A percentile compares a stretch with the other conserved stretches of the same genome.
phyloP scores from a whole-genome alignment of 345 rosid genomes.

The Ricinus communis region DNA sequence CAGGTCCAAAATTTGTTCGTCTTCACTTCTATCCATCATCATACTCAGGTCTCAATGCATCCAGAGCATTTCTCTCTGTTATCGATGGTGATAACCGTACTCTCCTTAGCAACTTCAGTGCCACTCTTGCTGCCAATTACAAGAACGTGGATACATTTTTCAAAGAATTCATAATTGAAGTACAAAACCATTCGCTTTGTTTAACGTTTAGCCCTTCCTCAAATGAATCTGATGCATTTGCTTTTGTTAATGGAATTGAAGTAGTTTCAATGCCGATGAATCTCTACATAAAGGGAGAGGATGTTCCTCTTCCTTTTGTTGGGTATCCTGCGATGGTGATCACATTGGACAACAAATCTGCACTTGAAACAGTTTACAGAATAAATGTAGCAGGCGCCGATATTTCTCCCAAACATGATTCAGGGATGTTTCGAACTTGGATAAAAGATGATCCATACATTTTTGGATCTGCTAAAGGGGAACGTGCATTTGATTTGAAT shows the following conservation, averaged over 20 bases:
- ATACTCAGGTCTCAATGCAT: conserved; percentile 15
- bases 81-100: conserved; percentile 14
- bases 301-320: conserved; percentile 5
- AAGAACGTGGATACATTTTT: background rate
- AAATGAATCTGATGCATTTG: conserved; percentile 9
- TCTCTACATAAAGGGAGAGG: conserved; percentile 23
- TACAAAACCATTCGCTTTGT: background rate
- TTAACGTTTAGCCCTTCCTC: conserved; percentile 26
- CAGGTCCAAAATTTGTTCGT: conserved; percentile 28
- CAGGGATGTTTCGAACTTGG: conserved; percentile 23
- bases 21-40: conserved; percentile 31
- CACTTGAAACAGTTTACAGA: conserved; percentile 27
- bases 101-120: conserved; percentile 23
- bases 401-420: conserved; percentile 13
- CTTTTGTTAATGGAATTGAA: conserved; percentile 23
- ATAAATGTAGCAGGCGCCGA: conserved; percentile 17
- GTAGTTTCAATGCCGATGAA: conserved; percentile 27
- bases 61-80: conserved; percentile 20
- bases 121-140: conserved; percentile 16
- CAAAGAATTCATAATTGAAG: conserved; percentile 24
- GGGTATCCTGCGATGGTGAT: background rate
- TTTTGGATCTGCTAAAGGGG: conserved; percentile 4
- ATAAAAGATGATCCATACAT: conserved; percentile 9
- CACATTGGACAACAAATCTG: background rate
- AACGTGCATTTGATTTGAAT: background rate